Evolutionary conservation across 176 grass and related monocot species (phyloP).

Genomic region (Zoysia pacifica): DNA sequence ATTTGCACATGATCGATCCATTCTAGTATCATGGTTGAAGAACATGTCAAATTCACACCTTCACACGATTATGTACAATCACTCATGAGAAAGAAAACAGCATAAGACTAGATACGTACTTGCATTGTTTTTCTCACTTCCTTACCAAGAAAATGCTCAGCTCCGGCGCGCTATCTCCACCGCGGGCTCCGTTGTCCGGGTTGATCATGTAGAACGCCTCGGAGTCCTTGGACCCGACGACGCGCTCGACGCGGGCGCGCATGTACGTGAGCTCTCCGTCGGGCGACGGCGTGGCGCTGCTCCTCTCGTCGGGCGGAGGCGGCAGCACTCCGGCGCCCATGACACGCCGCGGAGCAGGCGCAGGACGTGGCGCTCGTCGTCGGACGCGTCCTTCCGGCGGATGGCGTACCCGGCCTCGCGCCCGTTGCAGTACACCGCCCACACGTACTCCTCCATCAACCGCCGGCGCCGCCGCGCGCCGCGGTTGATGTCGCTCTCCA

Average conservation of each 20-base stretch:
- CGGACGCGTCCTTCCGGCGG: slow-evolving; percentile 66
- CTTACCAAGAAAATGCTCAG: slow-evolving; percentile 84
- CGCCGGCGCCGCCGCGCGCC: slow-evolving; percentile 27
- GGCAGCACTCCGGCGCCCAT: slow-evolving; percentile 90
- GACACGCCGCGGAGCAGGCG: slow-evolving; percentile 76
- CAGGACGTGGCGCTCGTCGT: slow-evolving; percentile 72
- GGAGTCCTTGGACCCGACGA: too few relatives aligned
- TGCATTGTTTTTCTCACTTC: background rate
- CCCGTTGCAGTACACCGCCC: too few relatives aligned
- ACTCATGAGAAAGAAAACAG: background rate
- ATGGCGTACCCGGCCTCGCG: slow-evolving; percentile 57
- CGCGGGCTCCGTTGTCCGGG: slow-evolving; percentile 1
- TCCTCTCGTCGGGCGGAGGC: slow-evolving; percentile 47
- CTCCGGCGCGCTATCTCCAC: slow-evolving; percentile 49
- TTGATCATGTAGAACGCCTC: background rate
- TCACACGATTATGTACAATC: background rate
- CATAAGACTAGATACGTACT: background rate
- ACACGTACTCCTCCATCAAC: slow-evolving; percentile 71
- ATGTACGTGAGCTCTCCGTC: slow-evolving; percentile 93
- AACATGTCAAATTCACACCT: too few relatives aligned
- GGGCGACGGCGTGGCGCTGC: background rate
- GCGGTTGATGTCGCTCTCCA: slow-evolving; percentile 74
- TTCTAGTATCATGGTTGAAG: background rate
- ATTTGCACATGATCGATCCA: background rate
- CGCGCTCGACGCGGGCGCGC: slow-evolving; percentile 45